Evolutionary conservation across 345 rosid species (phyloP), one percentile per base, ranked within the genome.

Genomic region (Citrus australasica): DNA sequence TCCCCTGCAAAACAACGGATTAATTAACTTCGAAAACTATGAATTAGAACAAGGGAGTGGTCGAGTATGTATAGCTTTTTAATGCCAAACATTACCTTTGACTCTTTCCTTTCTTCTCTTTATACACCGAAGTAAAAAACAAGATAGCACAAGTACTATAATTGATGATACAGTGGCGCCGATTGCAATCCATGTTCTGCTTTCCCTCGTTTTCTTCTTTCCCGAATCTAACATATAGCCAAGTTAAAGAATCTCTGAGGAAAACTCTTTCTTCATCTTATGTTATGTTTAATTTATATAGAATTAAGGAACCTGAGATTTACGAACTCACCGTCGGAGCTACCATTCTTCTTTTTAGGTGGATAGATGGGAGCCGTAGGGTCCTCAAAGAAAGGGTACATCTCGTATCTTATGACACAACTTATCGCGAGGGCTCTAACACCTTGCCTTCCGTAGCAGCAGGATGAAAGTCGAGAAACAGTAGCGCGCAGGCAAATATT

Each of bases 341-440:
- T 46, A 1, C 51, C 51, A 46, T 3, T 46, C 22, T 17, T 30
- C 58, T 53, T 30, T 10, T 7, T 2, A 30, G 67, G 40, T 67
- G 25, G 51, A 67, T 51, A 37, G 14, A 65, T 17, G n/a, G 42
- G 69, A 8, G 7, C 16, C 6, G 24, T 19, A 24, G 70, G 62
- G 6, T 35, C 33, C 38, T 7, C 60, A 11, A 24, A 27, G 19
- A 67, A 80, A 21, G 22, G 79, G 61, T 61, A 55, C 19, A 16
- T 3, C 38, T 83, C 79, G 1, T 67, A 83, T 53, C 79, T 76
- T 13, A 80, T 11, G 21, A 6, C 42, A 37, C 81, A 83, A 22
- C 79, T 80, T 3, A 74, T 81, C 0, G 3, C 7, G 22, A 80
- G 69, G 38, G 73, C n/a, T 76, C 78, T 48, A 7, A 42, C 78